Conservation (phyloP, 768 basidiomycete species). For the Tylopilus vinaceipallidus region DNA sequence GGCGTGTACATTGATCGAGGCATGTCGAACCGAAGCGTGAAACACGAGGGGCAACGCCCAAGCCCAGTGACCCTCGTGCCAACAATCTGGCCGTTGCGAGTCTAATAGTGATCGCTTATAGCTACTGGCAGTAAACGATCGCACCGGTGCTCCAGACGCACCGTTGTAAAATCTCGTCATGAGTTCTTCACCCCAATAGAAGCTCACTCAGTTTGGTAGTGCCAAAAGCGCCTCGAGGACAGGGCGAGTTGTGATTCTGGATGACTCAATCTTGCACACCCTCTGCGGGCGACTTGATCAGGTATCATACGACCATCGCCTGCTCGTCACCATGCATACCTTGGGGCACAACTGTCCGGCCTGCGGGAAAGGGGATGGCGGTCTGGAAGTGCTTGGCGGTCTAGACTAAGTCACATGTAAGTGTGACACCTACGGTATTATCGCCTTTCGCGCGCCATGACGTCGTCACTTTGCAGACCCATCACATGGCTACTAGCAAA, state of each 20-base stretch:
- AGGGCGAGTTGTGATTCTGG: conserved; percentile 11
- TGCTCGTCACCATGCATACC: neutral
- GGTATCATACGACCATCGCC: neutral
- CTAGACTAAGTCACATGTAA: neutral
- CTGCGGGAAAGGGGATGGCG: neutral
- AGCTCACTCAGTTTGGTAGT: neutral
- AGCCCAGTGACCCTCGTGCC: neutral
- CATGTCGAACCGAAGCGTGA: neutral
- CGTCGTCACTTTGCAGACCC: neutral
- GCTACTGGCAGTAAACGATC: conserved; percentile 11
- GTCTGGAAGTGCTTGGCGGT: neutral
- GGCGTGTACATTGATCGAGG: neutral
- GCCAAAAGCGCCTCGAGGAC: conserved; percentile 12
- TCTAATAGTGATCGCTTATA: neutral
- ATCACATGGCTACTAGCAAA: neutral
- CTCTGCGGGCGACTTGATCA: neutral
- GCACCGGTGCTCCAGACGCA: neutral
- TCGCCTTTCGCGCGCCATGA: neutral
- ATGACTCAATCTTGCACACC: neutral
- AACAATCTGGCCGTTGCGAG: too few species aligned
- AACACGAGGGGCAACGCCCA: neutral
- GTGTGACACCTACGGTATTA: neutral
- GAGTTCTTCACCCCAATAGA: neutral
- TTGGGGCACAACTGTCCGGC: neutral
- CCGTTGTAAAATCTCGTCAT: neutral